Evolutionary conservation across 352 stramenopile species (phyloP), one percentile per base, ranked within the genome.

Genomic region (Phytopythium ostracodes): DNA sequence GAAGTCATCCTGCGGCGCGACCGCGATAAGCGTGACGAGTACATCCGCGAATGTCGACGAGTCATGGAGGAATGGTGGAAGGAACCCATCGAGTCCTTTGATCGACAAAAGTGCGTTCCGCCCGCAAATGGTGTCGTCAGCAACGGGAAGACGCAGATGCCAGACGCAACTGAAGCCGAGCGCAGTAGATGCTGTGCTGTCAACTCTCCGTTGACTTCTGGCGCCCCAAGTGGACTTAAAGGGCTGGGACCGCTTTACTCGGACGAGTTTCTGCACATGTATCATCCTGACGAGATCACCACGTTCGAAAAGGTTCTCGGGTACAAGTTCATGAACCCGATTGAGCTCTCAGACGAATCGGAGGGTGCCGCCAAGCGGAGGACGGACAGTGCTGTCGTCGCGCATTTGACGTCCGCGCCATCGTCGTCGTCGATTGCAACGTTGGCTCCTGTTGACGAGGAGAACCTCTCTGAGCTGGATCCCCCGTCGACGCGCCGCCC

Each of bases 1-100:
- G 63, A 61, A 31, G 43, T 75, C 17, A 63, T 63, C 17, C 42
- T 61, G 38, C 56, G 49, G 40, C 71, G 73, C 11, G 63, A 85
- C 52, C 71, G 86, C 27, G 70, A 79, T 12, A 88, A 87, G 25
- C 79, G 84, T 25, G 81, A 92, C 46, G 79, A 76, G 10, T 94
- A 92, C 60, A 77, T 92, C 56, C 81, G 69, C n/a, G 84, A 92
- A 49, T 94, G 84, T 60, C 87, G 79, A 52, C 67, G 77, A 8
- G 70, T 94, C 24, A 62, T 94, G 15, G 79, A 89, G 52, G 83
- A 94, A 50, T 97, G 89, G 89, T 97, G 89, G 89, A 86, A 86
- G 38, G 67, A 81, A n/a, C 83, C 88, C 11, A 66, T 97, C 17
- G 75, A 92, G 29, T 60, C 67, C 3, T 96, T 95, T 71, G 88